Evolutionary conservation across 768 basidiomycete species (phyloP), one percentile per base, ranked within the genome.

Genomic region (Hirschioporus abietinus): DNA sequence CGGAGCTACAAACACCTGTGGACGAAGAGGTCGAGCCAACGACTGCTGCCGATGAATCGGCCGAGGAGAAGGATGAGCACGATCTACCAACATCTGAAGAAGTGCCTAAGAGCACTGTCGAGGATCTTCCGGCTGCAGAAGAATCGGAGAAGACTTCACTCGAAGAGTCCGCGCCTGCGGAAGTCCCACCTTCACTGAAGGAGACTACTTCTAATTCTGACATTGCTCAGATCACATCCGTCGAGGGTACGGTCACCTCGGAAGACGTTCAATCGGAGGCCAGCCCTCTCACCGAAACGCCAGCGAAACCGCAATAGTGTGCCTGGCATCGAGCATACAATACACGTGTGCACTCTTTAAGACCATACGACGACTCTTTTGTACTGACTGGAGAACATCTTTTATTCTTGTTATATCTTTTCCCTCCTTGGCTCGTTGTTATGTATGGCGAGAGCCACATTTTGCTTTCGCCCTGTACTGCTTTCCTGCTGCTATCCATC

Each of bases 41-140:
- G 15, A 3, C 42, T 15, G 42, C 42, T 52, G 42, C 20, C 27
- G 68, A 64, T 27, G 30, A 23, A 9, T 66, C 68, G 17, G n/a
- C 25, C 15, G 20, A 63, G 67, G 63, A 63, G 25, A 66, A 66
- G 23, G 67, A 35, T 10, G 36, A 26, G 9, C 27, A 34, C 60
- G 27, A 25, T 9, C n/a, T 57, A 17, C 68, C 67, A 64, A 66
- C 36, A 4, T 76, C 80, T 3, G 77, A 79, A 52, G 76, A 70
- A 6, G 69, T 80, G 10, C 78, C 80, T 1, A 52, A 52, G 12
- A 20, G 42, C 12, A 10, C 3, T 12, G 42, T 10, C 42, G 42
- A 6, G 42, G 42, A 52, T 15, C 42, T 52, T 15, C 42, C 42
- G 12, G 20, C 42, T 20, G 4, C 42, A 52, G 42, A 52, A 52